Percentiles rank a stretch among this genome's conserved stretches.
Evolutionary conservation across 495 filamentous ascomycete genomes (phyloP).

Genomic region (Penicillium odoratum): DNA sequence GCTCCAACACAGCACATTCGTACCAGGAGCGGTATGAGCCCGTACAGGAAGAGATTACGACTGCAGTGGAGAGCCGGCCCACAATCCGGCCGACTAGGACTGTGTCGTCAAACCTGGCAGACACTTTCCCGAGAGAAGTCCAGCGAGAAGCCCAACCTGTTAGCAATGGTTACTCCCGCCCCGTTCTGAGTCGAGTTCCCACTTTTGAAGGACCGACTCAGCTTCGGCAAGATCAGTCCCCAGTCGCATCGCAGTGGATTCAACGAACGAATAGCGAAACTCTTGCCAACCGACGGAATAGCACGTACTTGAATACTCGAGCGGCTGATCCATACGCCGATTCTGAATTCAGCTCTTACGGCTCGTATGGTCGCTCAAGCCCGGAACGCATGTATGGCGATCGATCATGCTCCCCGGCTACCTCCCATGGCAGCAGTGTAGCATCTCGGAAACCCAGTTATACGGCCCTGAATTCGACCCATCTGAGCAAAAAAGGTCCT

Average conservation of each 20-base stretch:
- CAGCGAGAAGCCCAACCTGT: constrained; percentile 34
- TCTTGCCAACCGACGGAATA: constrained; percentile 40
- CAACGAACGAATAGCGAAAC: constrained; percentile 61
- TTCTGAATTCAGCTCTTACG: constrained; percentile 53
- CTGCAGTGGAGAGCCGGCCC: constrained; percentile 50
- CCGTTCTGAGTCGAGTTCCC: constrained; percentile 45
- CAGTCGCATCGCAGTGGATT: constrained; percentile 46
- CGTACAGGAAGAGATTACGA: constrained; percentile 56
- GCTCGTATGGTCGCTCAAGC: constrained; percentile 55
- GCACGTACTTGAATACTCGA: constrained; percentile 38
- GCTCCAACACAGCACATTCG: constrained; percentile 62
- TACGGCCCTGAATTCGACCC: constrained; percentile 41
- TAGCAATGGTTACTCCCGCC: constrained; percentile 37
- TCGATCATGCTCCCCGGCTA: constrained; percentile 61
- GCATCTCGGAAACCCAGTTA: constrained; percentile 57
- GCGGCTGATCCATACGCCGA: constrained; percentile 63
- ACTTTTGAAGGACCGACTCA: constrained; percentile 61
- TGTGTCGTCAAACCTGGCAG: constrained; percentile 31
- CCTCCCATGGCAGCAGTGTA: constrained; percentile 61
- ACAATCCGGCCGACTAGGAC: constrained; percentile 59
- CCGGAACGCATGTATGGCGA: constrained; percentile 56
- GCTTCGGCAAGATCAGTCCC: constrained; percentile 48
- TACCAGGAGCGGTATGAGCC: constrained; percentile 58
- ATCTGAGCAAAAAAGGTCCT: constrained; percentile 63
- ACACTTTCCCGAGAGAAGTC: constrained; percentile 37